Evolutionary conservation across 1,284 basidiomycete species (phyloP).

Genomic region (Sanghuangporus sanghuang): DNA sequence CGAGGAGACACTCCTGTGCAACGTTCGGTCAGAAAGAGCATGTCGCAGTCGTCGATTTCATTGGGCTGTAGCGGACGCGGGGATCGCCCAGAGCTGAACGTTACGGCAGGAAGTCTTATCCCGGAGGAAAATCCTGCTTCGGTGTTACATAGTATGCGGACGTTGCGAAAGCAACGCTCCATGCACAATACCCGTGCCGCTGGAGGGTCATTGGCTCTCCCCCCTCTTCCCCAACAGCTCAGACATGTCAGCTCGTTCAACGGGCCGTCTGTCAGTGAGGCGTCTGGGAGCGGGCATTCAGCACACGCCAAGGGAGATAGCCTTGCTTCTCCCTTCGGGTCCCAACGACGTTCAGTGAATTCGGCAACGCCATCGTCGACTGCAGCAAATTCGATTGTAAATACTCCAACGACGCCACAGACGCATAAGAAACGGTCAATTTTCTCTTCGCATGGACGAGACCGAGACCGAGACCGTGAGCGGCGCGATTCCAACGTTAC

Average conservation of each 20-base stretch:
- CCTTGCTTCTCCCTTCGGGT: conserved; percentile 1
- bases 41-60: conserved; percentile 13
- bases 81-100: conserved; percentile 11
- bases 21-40: conserved; percentile 15
- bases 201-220: conserved; percentile 10
- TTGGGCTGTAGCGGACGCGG: background rate
- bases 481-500: conserved; percentile 12
- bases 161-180: conserved; percentile 20
- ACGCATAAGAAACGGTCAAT: conserved; percentile 16
- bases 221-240: conserved; percentile 11
- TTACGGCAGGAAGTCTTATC: background rate
- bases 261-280: background rate
- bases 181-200: conserved; percentile 18
- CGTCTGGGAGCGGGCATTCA: background rate
- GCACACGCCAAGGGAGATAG: conserved; percentile 7
- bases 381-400: conserved; percentile 2
- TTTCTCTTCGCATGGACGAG: conserved; percentile 15
- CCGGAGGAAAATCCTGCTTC: conserved; percentile 11
- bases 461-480: conserved; percentile 16
- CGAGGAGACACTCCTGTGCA: conserved; percentile 14
- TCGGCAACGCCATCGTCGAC: conserved; percentile 1
- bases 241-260: conserved; percentile 19
- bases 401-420: conserved; percentile 16
- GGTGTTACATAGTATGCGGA: conserved; percentile 7
- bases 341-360: conserved; percentile 11